Base-by-base conservation (phyloP, 495 filamentous ascomycete genomes). In the Entonaema liquescens region DNA sequence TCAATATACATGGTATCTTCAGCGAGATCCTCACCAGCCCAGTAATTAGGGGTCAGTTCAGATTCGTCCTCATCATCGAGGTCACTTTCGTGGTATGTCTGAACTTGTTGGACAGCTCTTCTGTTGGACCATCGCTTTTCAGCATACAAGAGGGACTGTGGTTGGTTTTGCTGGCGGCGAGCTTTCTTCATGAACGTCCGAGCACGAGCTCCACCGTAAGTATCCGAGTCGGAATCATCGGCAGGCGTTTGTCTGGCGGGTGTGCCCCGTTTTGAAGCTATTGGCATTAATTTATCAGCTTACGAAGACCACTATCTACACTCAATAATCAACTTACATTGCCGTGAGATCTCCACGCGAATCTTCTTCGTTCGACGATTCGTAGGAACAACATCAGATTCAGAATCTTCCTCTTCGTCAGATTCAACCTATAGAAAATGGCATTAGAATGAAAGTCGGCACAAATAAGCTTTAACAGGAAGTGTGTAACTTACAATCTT, bases 51-150 rank as follows among this genome's bases (percentile, higher is more conserved):
- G 15, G 85, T 87, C 42, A 86, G 74, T 21, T 81, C 82, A 70
- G 83, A 84, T 35, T 88, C 87, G 5, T 87, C 87, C 59, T 94
- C 92, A n/a, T 91, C 89, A 36, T 89, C 89, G 21, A 89, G 88
- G 65, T 94, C 92, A 62, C 90, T 92, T 73, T 95, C 93, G 75
- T 95, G 91, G 74, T 96, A 88, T 56, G 89, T 95, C 31, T 92
- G 90, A 12, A 98, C 87, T 75, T 92, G 93, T 44, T 77, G 75
- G 3, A 91, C 90, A 61, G 94, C 93, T 64, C 92, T 90, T 58
- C 95, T 86, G 38, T 91, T 97, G 4, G 93, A 97, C 87, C 97
- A 98, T 67, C 95, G 90, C 78, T 85, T 84, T 62, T 97, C 90
- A 69, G 93, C 92, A 59, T 88, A 86, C 23, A 89, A 83, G 13